Evolutionary conservation across 805 yeast species (phyloP).

Genomic region (Suhomyces tanzawaensis): DNA sequence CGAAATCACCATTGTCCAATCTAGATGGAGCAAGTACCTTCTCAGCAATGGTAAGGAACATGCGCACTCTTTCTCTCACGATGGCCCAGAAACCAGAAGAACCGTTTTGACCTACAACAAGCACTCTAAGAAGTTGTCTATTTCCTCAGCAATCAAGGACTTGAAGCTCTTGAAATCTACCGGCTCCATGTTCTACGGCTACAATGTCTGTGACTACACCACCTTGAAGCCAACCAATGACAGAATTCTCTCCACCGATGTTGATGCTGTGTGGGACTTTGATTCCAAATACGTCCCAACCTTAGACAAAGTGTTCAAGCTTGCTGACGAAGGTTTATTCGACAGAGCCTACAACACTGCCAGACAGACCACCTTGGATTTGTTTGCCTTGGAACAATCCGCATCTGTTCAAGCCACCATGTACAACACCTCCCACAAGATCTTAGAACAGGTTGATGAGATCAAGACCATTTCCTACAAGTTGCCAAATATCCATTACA

Average conservation of each 20-base stretch:
- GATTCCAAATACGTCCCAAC: constrained; percentile 48
- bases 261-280: constrained; percentile 71
- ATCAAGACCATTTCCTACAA: constrained; percentile 67
- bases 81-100: constrained; percentile 77
- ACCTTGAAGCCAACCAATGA: constrained; percentile 80
- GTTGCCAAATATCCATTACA: constrained; percentile 91
- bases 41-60: constrained; percentile 69
- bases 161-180: constrained; percentile 86
- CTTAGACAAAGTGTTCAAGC: constrained; percentile 46
- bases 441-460: constrained; percentile 55
- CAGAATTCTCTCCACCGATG: constrained; percentile 84
- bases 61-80: constrained; percentile 80
- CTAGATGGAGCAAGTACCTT: constrained; percentile 73
- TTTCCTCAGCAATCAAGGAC: constrained; percentile 72
- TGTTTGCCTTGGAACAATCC: constrained; percentile 82
- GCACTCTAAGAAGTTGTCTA: constrained; percentile 47
- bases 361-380: constrained; percentile 65
- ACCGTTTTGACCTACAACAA: constrained; percentile 53
- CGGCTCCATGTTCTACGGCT: constrained; percentile 90
- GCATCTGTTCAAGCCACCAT: constrained; percentile 97
- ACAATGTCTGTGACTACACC: constrained; percentile 82
- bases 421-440: constrained; percentile 84
- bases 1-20: constrained; percentile 64
- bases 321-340: constrained; percentile 61
- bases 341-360: constrained; percentile 64